Evolutionary conservation across 2,329 filamentous ascomycete genomes (phyloP).

Genomic region (Chaetomiaceae sp.): DNA sequence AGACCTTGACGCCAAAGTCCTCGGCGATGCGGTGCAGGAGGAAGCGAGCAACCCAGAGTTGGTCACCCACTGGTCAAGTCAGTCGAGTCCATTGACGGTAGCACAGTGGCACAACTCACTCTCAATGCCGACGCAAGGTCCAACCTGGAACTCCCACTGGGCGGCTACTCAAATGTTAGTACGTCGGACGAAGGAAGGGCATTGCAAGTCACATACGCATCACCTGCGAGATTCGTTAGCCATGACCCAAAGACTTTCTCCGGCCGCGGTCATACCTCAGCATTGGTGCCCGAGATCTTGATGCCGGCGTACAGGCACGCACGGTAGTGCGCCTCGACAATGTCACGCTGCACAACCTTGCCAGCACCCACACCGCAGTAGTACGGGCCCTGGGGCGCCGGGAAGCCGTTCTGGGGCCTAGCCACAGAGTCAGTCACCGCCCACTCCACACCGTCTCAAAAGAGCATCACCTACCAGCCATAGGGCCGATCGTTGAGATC

Average conservation of each 20-base stretch:
- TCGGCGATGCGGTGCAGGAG: constrained; percentile 79
- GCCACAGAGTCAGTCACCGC: background rate
- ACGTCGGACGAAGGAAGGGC: background rate
- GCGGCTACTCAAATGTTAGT: constrained; percentile 38
- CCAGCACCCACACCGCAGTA: constrained; percentile 97
- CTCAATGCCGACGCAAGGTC: constrained; percentile 80
- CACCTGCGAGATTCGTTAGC: constrained; percentile 16
- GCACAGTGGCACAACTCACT: constrained; percentile 47
- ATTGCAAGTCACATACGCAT: constrained; percentile 38
- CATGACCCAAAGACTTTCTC: background rate
- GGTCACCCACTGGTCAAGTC: constrained; percentile 68
- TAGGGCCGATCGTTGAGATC: constrained; percentile 83
- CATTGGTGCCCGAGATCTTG: constrained; percentile 96
- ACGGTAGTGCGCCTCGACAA: constrained; percentile 80
- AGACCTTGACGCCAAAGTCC: constrained; percentile 94
- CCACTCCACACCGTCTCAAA: too few relatives aligned
- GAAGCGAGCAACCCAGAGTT: constrained; percentile 92
- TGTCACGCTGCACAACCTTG: constrained; percentile 96
- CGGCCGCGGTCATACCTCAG: constrained; percentile 60
- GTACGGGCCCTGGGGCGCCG: constrained; percentile 80
- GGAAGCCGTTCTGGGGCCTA: constrained; percentile 45
- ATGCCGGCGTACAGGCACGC: constrained; percentile 79
- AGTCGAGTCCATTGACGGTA: background rate
- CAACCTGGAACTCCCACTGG: constrained; percentile 98
- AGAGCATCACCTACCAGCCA: constrained; percentile 65